Conservation (phyloP, 306 rosid species). For the Trichosanthes truncata region DNA sequence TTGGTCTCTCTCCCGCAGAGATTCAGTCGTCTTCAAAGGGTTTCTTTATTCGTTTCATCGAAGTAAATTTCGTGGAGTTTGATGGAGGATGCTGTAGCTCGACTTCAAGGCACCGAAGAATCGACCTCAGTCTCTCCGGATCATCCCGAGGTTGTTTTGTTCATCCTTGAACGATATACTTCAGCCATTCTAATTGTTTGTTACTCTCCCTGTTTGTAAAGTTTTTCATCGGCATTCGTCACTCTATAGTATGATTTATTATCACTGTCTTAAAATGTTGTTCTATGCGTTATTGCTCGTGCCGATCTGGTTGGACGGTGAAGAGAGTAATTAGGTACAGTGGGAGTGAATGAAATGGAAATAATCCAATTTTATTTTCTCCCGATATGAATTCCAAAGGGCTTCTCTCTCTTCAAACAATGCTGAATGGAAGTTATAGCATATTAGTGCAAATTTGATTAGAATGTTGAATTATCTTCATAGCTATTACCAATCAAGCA, state of each 20-base stretch:
- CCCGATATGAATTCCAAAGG: not conserved
- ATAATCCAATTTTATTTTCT: not conserved
- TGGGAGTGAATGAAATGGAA: not conserved
- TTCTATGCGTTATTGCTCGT: not conserved
- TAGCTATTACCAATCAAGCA: not conserved
- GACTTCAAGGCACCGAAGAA: slow-evolving; percentile 23
- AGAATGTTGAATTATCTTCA: not conserved
- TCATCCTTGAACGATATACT: not conserved
- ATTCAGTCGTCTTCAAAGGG: not conserved
- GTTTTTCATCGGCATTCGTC: not conserved
- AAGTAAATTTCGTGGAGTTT: not conserved
- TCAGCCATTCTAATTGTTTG: not conserved
- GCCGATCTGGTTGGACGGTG: not conserved
- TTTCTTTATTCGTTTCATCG: not conserved
- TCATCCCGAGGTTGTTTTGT: not conserved
- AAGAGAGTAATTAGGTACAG: not conserved
- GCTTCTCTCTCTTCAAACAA: not conserved
- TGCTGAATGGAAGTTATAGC: not conserved
- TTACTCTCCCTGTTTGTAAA: not conserved
- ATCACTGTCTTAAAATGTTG: not conserved
- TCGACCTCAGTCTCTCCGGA: slow-evolving; percentile 1
- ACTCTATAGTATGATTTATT: not conserved
- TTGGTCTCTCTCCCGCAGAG: not conserved
- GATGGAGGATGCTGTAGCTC: slow-evolving; percentile 35
- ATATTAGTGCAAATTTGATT: not conserved